A percentile compares a stretch with the other conserved stretches of the same genome.
Conservation (phyloP, 768 basidiomycete species). For the Rhodocollybia butyracea region DNA sequence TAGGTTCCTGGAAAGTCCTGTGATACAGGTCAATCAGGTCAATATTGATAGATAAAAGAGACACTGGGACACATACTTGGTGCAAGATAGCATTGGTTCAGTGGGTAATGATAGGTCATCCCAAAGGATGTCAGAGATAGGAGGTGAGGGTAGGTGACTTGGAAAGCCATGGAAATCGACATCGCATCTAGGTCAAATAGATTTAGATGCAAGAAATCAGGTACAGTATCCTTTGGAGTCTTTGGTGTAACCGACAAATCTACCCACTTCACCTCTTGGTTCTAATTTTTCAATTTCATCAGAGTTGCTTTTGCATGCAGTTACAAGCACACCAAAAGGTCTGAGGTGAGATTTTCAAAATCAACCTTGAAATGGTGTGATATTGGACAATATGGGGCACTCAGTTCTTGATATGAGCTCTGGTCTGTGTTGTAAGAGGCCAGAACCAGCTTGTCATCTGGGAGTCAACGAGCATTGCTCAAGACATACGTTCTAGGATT, state of each 20-base stretch:
- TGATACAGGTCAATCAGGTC: neutral
- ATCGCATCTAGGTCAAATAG: constrained; percentile 3
- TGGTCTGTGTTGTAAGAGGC: constrained; percentile 14
- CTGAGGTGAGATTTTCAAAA: constrained; percentile 9
- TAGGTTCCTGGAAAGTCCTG: neutral
- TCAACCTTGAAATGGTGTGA: constrained; percentile 11
- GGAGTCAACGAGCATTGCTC: constrained; percentile 15
- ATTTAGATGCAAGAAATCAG: neutral
- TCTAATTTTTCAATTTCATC: neutral
- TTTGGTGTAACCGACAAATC: no score
- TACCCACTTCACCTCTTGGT: neutral
- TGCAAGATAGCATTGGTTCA: neutral
- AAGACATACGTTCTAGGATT: constrained; percentile 15
- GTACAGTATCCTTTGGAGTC: neutral
- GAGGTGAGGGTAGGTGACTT: constrained; percentile 8
- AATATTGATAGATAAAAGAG: neutral
- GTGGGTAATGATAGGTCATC: constrained; percentile 4
- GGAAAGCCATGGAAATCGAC: constrained; percentile 13
- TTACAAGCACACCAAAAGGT: constrained; percentile 13
- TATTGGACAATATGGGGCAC: constrained; percentile 12
- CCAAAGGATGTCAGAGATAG: constrained; percentile 11
- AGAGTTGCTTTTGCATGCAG: constrained; percentile 11
- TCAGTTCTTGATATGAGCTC: constrained; percentile 14
- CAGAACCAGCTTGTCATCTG: constrained; percentile 16
- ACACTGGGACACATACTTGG: neutral